Base-by-base conservation (phyloP, 2,329 filamentous ascomycete genomes). In the Pleurostoma richardsiae region DNA sequence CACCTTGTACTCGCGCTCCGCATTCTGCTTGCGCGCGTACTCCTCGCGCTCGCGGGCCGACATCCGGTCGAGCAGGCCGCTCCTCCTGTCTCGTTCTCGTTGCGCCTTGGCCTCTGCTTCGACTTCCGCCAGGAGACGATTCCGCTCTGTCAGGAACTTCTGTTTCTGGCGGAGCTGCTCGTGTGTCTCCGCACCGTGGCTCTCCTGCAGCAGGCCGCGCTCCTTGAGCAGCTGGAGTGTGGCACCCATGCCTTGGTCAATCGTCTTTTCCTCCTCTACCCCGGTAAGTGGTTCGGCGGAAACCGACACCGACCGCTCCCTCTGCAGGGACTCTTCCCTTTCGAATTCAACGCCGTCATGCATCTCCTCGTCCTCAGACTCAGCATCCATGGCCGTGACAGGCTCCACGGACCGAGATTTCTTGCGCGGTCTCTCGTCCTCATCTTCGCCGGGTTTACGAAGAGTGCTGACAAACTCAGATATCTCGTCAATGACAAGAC, bases 401-500 rank as follows among this genome's bases (percentile, higher is more conserved):
- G 63, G 65, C 38, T 69, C 63, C 7, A 65, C 60, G 11, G 62
- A 67, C 47, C 64, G 71, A 49, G 65, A 63, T 59, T 66, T 76
- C 59, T 62, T 47, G 29, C 56, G 74, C 52, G 59, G 77, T 68
- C 65, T 86, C 69, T 60, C 77, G 10, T 75, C 72, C 46, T 80
- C 75, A 3, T 76, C 70, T 6, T 76, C 73, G 26, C 73, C 77
- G 10, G 85, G 81, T 49, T 85, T 86, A 60, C 85, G 86, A 46
- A 99, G 69, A 46, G 90, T 90, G 29, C 90, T 86, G 30, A 99
- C 87, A 57, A 99, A 99, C 58, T 96, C 91, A 0, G 90, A 90
- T 1, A 92, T 96, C 61, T 96, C 94, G 50, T 96, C 92, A 48
- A 99, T 91, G n/a, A 96, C 80, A 2, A 99, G 73, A 2, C 90